Conservation (phyloP, 1,284 basidiomycete species). For the Naganishia albida region DNA sequence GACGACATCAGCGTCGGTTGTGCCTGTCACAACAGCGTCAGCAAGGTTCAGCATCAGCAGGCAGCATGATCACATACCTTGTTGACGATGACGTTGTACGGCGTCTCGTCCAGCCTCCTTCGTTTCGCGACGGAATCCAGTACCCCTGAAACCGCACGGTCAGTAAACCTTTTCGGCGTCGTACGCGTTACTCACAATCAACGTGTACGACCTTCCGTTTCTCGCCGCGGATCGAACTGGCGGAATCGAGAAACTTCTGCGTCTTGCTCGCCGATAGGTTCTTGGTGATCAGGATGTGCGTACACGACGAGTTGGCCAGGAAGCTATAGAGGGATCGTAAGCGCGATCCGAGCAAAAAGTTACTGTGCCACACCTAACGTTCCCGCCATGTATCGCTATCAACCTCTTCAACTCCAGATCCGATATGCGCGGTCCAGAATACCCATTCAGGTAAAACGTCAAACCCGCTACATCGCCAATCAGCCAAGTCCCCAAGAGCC, state of each 20-base stretch:
- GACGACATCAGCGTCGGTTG: constrained; percentile 17
- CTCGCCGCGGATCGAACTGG: constrained; percentile 43
- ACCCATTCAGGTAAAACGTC: constrained; percentile 53
- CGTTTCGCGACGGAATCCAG: constrained; percentile 49
- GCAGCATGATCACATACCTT: constrained; percentile 42
- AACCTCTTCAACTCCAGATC: constrained; percentile 53
- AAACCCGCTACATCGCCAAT: constrained; percentile 40
- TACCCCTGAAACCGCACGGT: constrained; percentile 40
- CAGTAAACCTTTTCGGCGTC: background rate
- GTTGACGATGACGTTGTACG: constrained; percentile 49
- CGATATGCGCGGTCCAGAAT: constrained; percentile 48
- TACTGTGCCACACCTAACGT: too few relatives aligned
- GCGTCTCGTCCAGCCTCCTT: constrained; percentile 45
- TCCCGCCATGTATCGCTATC: constrained; percentile 50
- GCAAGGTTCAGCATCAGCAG: too few relatives aligned
- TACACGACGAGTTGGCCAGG: constrained; percentile 33
- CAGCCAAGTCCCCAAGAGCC: background rate
- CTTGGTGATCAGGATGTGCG: constrained; percentile 51
- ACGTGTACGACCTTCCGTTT: constrained; percentile 48
- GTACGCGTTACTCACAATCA: constrained; percentile 46
- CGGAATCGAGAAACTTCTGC: constrained; percentile 52
- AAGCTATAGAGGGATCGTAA: background rate
- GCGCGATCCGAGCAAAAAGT: too few relatives aligned
- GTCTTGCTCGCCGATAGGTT: constrained; percentile 49
- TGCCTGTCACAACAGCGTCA: background rate